These are phyloP conservation scores for Parsonsia alboflavescens DNA, from an alignment of 257 asterid species.

Conservation along the genomic window DNA sequence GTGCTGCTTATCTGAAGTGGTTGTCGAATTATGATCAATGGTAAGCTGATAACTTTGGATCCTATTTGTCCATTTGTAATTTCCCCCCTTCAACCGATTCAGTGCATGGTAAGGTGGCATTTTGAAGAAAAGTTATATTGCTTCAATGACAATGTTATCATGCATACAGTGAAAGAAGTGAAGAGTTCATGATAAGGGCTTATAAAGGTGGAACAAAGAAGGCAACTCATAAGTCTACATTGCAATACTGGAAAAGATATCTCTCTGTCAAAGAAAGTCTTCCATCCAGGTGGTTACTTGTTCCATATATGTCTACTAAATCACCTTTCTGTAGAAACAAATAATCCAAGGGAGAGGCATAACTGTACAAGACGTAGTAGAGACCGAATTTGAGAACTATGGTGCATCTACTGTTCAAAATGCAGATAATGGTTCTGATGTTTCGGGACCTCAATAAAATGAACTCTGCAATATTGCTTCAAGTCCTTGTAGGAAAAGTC, in stretches of 20 bases:
- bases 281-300: constrained; percentile 63
- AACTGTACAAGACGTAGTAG: neutral
- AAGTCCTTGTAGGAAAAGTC: neutral
- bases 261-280: constrained; percentile 79
- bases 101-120: neutral
- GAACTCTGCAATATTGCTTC: neutral
- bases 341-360: neutral
- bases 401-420: neutral
- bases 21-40: constrained; percentile 58
- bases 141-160: neutral
- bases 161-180: constrained; percentile 74
- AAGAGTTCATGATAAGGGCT: constrained; percentile 92
- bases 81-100: neutral
- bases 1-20: constrained; percentile 92
- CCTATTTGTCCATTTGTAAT: neutral
- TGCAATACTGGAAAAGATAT: constrained; percentile 75
- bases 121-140: neutral
- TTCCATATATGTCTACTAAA: neutral
- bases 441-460: neutral
- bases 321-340: neutral
- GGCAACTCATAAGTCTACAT: constrained; percentile 77
- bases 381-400: neutral
- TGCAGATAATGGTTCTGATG: neutral
- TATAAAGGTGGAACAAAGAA: constrained; percentile 83
- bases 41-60: constrained; percentile 36